Evolutionary conservation across 192 early-diverging fungal genomes (phyloP).

Genomic region (Coemansia sp.): DNA sequence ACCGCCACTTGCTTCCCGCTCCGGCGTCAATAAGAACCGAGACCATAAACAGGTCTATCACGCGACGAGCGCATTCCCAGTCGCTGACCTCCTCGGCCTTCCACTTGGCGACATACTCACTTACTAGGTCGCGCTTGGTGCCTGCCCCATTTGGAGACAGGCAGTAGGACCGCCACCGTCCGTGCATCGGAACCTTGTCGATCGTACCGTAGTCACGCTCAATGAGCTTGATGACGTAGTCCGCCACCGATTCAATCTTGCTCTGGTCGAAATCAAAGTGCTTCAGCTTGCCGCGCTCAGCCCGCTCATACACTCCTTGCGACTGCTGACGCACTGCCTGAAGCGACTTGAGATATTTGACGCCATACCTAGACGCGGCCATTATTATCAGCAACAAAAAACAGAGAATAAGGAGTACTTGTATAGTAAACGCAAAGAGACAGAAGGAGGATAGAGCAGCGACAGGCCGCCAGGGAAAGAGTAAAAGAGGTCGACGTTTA

Average conservation of each 20-base stretch:
- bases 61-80: constrained; percentile 58
- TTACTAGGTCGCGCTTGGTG: constrained; percentile 47
- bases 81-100: constrained; percentile 16
- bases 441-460: not conserved
- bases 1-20: constrained; percentile 79
- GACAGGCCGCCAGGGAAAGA: too few relatives aligned
- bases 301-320: constrained; percentile 57
- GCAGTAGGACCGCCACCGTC: constrained; percentile 79
- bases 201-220: constrained; percentile 65
- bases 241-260: constrained; percentile 63
- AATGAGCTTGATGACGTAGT: constrained; percentile 63
- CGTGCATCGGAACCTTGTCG: constrained; percentile 75
- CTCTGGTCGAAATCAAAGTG: constrained; percentile 69
- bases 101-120: constrained; percentile 32
- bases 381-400: not conserved
- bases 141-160: constrained; percentile 52
- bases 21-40: constrained; percentile 92
- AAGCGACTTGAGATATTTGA: constrained; percentile 62
- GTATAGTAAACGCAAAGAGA: not conserved
- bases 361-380: constrained; percentile 10
- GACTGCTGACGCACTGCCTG: constrained; percentile 72
- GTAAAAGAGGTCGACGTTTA: too few relatives aligned
- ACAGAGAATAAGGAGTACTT: not conserved
- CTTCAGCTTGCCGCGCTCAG: constrained; percentile 52
- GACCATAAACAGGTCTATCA: constrained; percentile 82